Evolutionary conservation across 2,329 filamentous ascomycete genomes (phyloP), one percentile per base, ranked within the genome.

Genomic region (Exophiala lecanii-corni): DNA sequence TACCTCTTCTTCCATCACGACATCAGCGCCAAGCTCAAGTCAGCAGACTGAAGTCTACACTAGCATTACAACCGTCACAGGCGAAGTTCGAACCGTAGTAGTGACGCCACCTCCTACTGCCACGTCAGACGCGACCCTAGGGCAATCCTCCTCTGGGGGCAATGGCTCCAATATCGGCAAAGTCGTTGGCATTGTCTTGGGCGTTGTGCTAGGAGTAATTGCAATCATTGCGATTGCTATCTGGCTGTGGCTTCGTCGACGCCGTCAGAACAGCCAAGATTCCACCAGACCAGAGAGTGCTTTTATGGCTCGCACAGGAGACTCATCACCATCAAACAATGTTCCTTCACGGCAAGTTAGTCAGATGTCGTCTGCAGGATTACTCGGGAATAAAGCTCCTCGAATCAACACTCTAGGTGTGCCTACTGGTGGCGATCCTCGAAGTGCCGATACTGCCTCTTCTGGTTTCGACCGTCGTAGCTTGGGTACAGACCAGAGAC

Each of bases 111-210:
- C 34, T 9, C 40, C 54, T 12, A 35, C 48, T n/a, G 36, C 45
- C 9, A 44, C 47, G 5, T 36, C 50, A 7, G 53, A 57, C 41
- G 49, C 50, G 3, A 50, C 47, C 3, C 43, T 57, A 9, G 53
- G 55, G 9, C 46, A 55, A 38, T 45, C 45, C 26, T 40, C 45
- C 9, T 41, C 47, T 36, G 32, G 38, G 12, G 41, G 50, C 13
- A 61, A 59, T 15, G 54, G 58, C 9, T 43, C 70, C 25, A 65
- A 62, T 25, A 61, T 61, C 13, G 69, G 69, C 21, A 61, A 62
- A 9, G 67, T 71, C 44, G 68, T 67, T 4, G 69, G 69, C 19
- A 63, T 70, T 37, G 65, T 69, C 3, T 57, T 71, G 19, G 69
- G 68, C 43, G 56, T 64, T 9, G 49, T 69, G 15, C 59, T 63